Conservation (phyloP, 2,329 filamentous ascomycete species). For the Apiospora arundinis region DNA sequence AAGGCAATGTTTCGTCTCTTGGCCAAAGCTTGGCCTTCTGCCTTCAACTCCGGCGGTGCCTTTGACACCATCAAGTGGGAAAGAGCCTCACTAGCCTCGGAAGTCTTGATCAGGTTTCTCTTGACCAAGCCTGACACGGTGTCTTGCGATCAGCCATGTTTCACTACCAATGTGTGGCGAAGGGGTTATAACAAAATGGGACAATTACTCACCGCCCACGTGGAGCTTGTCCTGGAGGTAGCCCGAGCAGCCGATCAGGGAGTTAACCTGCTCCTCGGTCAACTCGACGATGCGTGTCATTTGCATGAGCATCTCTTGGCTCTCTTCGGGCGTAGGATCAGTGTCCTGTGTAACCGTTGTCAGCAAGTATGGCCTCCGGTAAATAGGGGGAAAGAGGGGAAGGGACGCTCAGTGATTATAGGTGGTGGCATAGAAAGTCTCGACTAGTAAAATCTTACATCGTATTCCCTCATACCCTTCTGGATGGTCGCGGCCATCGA, state of each 20-base stretch:
- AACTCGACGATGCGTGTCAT: conserved; percentile 19
- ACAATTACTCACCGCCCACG: background rate
- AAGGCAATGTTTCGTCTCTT: conserved; percentile 6
- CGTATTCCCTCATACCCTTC: conserved; percentile 6
- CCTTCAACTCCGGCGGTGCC: conserved; percentile 12
- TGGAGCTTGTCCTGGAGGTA: conserved; percentile 14
- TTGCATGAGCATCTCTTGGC: background rate
- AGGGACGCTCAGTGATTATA: too few species aligned
- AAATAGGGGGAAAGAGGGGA: too few species aligned
- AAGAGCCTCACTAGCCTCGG: background rate
- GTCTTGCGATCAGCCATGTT: background rate
- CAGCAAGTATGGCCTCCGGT: background rate
- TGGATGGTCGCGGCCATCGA: conserved; percentile 10
- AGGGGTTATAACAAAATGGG: too few species aligned
- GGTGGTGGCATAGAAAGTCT: too few species aligned
- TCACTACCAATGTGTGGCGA: too few species aligned
- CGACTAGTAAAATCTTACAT: background rate
- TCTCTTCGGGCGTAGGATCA: background rate
- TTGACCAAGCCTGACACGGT: background rate
- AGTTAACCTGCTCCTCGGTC: conserved; percentile 19
- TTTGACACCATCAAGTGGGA: conserved; percentile 18
- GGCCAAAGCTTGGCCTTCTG: background rate
- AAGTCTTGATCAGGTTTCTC: background rate
- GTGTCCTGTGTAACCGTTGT: background rate
- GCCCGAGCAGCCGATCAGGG: background rate